Percentiles rank a stretch among this genome's conserved stretches.
Conservation (phyloP, 2,329 filamentous ascomycete species). For the Coniochaeta sp. region DNA sequence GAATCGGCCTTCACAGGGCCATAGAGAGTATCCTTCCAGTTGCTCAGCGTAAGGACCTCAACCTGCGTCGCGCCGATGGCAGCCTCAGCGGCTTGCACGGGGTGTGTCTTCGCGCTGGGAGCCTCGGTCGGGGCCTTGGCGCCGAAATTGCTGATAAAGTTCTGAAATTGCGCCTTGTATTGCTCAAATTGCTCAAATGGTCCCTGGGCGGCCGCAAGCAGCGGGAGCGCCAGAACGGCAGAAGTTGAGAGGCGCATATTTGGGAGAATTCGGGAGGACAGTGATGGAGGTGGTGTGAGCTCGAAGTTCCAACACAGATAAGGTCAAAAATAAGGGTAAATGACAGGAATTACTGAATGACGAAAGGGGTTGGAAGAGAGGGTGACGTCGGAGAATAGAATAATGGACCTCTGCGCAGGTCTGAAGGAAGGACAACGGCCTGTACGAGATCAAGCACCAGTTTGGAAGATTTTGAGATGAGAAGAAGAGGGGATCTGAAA, state of each 20-base stretch:
- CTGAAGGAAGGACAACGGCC: neutral
- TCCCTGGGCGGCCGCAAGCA: constrained; percentile 44
- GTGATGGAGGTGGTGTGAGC: neutral
- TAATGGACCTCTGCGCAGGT: neutral
- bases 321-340: neutral
- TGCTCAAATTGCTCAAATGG: constrained; percentile 33
- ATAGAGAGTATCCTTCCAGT: constrained; percentile 65
- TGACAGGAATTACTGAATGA: neutral
- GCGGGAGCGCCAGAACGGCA: constrained; percentile 45
- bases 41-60: constrained; percentile 55
- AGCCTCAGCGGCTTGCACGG: constrained; percentile 39
- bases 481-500: neutral
- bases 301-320: neutral
- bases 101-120: constrained; percentile 32
- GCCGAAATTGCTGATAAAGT: constrained; percentile 54
- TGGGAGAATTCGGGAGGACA: constrained; percentile 11
- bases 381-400: neutral
- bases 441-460: neutral
- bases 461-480: neutral
- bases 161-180: constrained; percentile 57
- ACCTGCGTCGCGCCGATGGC: constrained; percentile 34
- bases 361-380: neutral
- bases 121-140: constrained; percentile 37
- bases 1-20: constrained; percentile 50
- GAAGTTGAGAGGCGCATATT: constrained; percentile 54